Evolutionary conservation across 805 yeast genomes (phyloP).

Genomic region (Ogataea salicorniae): DNA sequence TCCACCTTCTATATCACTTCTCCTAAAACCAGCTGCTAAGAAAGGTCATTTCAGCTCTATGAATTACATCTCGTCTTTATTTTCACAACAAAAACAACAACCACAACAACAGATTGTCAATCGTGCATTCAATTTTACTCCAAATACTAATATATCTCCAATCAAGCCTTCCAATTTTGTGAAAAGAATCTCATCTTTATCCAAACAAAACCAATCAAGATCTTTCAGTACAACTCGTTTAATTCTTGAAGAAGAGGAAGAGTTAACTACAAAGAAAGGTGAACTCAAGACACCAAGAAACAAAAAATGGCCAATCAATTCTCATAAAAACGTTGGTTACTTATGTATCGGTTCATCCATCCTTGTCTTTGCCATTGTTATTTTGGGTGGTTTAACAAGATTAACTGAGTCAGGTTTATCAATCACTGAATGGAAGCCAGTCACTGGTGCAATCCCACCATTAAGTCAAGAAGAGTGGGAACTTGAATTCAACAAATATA

Average conservation of each 20-base stretch:
- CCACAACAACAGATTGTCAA: no score
- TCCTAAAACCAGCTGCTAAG: no score
- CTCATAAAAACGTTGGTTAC: slow-evolving; percentile 66
- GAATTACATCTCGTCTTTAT: no score
- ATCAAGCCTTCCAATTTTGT: no score
- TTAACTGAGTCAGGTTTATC: slow-evolving; percentile 93
- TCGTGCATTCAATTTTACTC: no score
- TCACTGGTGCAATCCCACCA: slow-evolving; percentile 94
- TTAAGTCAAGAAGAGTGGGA: slow-evolving; percentile 77
- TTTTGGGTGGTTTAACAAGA: slow-evolving; percentile 94
- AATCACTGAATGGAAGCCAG: slow-evolving; percentile 98
- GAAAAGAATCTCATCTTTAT: background rate
- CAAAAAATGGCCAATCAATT: slow-evolving; percentile 35
- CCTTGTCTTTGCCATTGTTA: slow-evolving; percentile 89
- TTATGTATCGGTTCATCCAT: slow-evolving; percentile 87
- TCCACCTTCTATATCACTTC: background rate
- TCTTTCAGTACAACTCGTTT: slow-evolving; percentile 12
- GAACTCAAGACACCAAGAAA: background rate
- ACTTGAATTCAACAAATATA: slow-evolving; percentile 73
- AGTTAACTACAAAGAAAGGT: no score
- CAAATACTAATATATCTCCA: no score
- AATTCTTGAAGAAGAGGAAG: background rate
- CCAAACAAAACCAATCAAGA: slow-evolving; percentile 7
- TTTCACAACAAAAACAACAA: no score
- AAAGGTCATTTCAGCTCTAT: no score